These are phyloP conservation scores for Pleurotus salmoneostramineus DNA, from an alignment of 768 basidiomycete genomes.

Conservation along the genomic window DNA sequence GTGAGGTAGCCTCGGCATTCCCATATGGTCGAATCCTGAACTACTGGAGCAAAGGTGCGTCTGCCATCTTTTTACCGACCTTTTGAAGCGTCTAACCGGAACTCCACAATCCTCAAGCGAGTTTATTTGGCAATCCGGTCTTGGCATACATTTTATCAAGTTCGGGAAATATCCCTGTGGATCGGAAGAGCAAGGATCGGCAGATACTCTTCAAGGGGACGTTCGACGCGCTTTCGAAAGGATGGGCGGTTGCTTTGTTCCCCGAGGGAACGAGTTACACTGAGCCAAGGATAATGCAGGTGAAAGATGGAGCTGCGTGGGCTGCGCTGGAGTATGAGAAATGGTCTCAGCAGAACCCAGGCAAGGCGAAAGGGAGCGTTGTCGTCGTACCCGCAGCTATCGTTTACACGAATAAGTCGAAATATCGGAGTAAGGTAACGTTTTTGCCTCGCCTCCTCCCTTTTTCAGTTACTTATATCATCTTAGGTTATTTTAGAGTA, in stretches of 20 bases:
- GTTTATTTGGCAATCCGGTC: slow-evolving; percentile 77
- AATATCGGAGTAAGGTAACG: slow-evolving; percentile 86
- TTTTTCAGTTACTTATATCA: slow-evolving; percentile 13
- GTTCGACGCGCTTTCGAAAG: slow-evolving; percentile 77
- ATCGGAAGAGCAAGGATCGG: slow-evolving; percentile 91
- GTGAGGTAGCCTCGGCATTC: slow-evolving; percentile 65
- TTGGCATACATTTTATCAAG: slow-evolving; percentile 72
- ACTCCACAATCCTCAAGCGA: slow-evolving; percentile 35
- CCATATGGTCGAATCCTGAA: slow-evolving; percentile 81
- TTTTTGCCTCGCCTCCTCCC: slow-evolving; percentile 12
- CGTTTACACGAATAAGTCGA: slow-evolving; percentile 93
- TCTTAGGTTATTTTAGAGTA: slow-evolving; percentile 70
- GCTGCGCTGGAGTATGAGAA: slow-evolving; percentile 89
- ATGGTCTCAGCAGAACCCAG: slow-evolving; percentile 62
- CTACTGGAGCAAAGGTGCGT: slow-evolving; percentile 89
- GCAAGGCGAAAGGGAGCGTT: slow-evolving; percentile 40
- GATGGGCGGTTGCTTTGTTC: slow-evolving; percentile 87
- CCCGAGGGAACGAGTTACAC: slow-evolving; percentile 94
- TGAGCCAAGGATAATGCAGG: slow-evolving; percentile 87
- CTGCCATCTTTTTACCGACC: not conserved
- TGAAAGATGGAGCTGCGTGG: slow-evolving; percentile 94
- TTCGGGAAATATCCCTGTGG: slow-evolving; percentile 97
- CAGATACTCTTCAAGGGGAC: slow-evolving; percentile 86
- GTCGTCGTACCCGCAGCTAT: slow-evolving; percentile 82
- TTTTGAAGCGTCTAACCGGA: not conserved